Percentiles rank a stretch among this genome's conserved stretches.
phyloP scores from a whole-genome alignment of 345 rosid genomes.

The Citrus unshiu region DNA sequence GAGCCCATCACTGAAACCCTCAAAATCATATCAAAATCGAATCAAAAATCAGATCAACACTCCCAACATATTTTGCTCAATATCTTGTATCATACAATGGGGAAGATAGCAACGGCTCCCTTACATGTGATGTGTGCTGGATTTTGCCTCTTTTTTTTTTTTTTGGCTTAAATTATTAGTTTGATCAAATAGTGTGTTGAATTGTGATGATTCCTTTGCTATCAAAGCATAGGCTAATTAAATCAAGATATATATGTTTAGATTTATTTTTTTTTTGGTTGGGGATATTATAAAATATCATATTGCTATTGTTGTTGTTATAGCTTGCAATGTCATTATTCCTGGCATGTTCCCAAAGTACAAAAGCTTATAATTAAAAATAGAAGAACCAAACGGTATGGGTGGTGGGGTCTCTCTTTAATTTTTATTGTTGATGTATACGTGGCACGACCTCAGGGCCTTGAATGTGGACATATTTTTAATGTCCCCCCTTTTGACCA shows the following conservation, averaged over 20 bases:
- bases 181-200: conserved; percentile 46
- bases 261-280: neutral
- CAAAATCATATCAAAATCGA: neutral
- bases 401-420: neutral
- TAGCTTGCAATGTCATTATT: conserved; percentile 25
- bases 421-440: neutral
- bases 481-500: conserved; percentile 17
- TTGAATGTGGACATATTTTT: conserved; percentile 28
- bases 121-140: conserved; percentile 61
- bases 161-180: neutral
- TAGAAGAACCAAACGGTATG: neutral
- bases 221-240: conserved; percentile 34
- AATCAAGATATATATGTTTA: conserved; percentile 23
- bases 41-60: neutral
- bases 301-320: neutral
- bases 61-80: conserved; percentile 14
- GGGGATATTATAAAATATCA: conserved; percentile 10
- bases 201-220: conserved; percentile 47
- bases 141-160: conserved; percentile 19
- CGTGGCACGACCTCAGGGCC: conserved; percentile 10
- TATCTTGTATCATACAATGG: conserved; percentile 52
- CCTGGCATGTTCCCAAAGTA: conserved; percentile 32
- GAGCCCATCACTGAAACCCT: conserved; percentile 38
- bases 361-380: neutral
- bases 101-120: conserved; percentile 38